Evolutionary conservation across 768 basidiomycete genomes (phyloP), one percentile per base, ranked within the genome.

Genomic region (Mycena albidolilacea): DNA sequence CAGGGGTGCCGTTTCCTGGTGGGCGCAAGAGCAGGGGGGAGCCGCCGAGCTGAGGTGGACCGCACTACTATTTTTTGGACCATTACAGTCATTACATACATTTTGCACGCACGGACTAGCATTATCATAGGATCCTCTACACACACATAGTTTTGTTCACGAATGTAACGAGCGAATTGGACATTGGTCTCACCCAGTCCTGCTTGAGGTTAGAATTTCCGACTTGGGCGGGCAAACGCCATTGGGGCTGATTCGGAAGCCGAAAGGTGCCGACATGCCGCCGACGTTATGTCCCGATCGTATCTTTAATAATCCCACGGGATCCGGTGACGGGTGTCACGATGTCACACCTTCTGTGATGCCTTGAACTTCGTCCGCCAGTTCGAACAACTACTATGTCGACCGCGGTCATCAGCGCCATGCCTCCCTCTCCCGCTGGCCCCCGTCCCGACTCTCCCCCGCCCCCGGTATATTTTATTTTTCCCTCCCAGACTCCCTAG

Each of bases 1-100:
- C 84, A 12, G 84, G 82, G 19, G 89, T 92, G 61, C 91, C 91
- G 23, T 92, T 92, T 81, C 91, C 91, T 41, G 85, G 86, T 70
- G 79, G 84, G 58, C 81, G 79, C 67, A 80, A 76, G 79, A 83
- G 81, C 73, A 80, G 78, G 67, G 85, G 78, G 63, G 85, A 85
- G 74, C 79, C 80, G 59, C 72, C 83, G 75, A 84, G 80, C 69
- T 85, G 78, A 83, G 55, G 62, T 12, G 35, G 9, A 38, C 11
- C 50, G 69, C 48, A 64, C 30, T 30, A 30, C 30, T 30, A 30
- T 66, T 67, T 72, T 67, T 72, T 74, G 75, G 77, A 76, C 72
- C 11, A 44, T 48, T 57, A 58, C 62, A 67, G 71, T 38, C 60
- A 75, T 17, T 21, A 54, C 52, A 21, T 72, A 71, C 73, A 30